A percentile compares a stretch with the other conserved stretches of the same genome.
Conservation (phyloP, 768 basidiomycete species). For the Mycena albidolilacea region DNA sequence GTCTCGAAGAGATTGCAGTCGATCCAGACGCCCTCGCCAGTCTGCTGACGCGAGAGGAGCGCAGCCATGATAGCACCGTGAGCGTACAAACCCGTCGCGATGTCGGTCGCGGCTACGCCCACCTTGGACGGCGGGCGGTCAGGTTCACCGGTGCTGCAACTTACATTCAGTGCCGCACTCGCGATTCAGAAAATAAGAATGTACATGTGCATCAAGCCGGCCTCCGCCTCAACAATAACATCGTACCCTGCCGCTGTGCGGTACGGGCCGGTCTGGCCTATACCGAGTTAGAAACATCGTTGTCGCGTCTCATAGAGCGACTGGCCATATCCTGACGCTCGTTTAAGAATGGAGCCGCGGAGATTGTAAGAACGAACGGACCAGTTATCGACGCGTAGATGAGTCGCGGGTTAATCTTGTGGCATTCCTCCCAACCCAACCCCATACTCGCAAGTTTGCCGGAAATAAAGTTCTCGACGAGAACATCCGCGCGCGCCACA, state of each 20-base stretch:
- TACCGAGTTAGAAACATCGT: neutral
- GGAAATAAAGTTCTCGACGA: conserved; percentile 91
- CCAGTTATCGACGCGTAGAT: conserved; percentile 94
- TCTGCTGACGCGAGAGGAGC: conserved; percentile 84
- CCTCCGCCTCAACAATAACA: conserved; percentile 89
- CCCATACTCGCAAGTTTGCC: conserved; percentile 91
- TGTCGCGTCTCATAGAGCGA: neutral
- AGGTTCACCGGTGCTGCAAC: conserved; percentile 85
- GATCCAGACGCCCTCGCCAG: conserved; percentile 91
- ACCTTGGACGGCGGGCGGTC: conserved; percentile 92
- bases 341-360: neutral
- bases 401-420: conserved; percentile 80
- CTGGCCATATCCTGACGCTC: conserved; percentile 69
- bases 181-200: conserved; percentile 44
- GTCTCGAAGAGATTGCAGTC: conserved; percentile 95
- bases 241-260: conserved; percentile 89
- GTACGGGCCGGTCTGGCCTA: conserved; percentile 87
- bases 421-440: conserved; percentile 88
- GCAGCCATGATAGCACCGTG: conserved; percentile 96
- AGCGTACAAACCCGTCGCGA: conserved; percentile 90
- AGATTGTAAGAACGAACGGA: conserved; percentile 47
- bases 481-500: conserved; percentile 81
- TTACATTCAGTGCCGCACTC: conserved; percentile 5
- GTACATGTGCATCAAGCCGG: conserved; percentile 95
- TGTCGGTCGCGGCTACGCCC: conserved; percentile 95